Evolutionary conservation across 805 yeast species (phyloP), one percentile per base, ranked within the genome.

Genomic region (Metschnikowia anglica): DNA sequence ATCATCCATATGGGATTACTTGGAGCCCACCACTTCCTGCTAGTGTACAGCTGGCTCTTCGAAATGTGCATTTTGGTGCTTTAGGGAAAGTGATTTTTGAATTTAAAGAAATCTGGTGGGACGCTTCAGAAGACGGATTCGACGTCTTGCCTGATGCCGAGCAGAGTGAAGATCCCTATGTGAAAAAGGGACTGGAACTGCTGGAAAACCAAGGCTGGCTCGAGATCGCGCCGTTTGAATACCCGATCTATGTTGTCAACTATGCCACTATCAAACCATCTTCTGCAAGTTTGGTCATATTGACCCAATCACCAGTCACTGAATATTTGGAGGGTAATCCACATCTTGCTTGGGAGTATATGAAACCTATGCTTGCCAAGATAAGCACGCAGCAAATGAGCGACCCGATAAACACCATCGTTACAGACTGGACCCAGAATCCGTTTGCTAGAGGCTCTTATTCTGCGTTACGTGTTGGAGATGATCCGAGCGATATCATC

Each of bases 401-500:
- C 5, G 60, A 55, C 4, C 68, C 67, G 2, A 56, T 62, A 30
- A 63, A 64, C 47, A 51, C 80, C 73, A 35, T 68, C 1, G 61
- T 65, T 23, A 77, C 91, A 0, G 67, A 79, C 20, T 91, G 98
- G 98, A 83, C 95, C 1, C 58, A 60, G 2, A 95, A 90, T 52
- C 88, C 88, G 1, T 87, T 73, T 56, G 74, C 87, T 2, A 65
- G 85, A 42, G 98, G 98, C 2, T 81, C 96, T 0, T 91, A 88
- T 61, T 74, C 87, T 9, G 89, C 90, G 0, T 76, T 87, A 42
- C 61, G 68, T 27, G 79, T 83, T 0, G 82, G 81, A 6, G 85
- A 85, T 59, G 88, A 83, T 53, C 88, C 95, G 0, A 67, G 77
- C 8, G 83, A 77, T 39, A 60, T 80, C 13, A 75, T 84, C 0